Conservation (phyloP, 306 rosid species). For the Trichosanthes truncata region DNA sequence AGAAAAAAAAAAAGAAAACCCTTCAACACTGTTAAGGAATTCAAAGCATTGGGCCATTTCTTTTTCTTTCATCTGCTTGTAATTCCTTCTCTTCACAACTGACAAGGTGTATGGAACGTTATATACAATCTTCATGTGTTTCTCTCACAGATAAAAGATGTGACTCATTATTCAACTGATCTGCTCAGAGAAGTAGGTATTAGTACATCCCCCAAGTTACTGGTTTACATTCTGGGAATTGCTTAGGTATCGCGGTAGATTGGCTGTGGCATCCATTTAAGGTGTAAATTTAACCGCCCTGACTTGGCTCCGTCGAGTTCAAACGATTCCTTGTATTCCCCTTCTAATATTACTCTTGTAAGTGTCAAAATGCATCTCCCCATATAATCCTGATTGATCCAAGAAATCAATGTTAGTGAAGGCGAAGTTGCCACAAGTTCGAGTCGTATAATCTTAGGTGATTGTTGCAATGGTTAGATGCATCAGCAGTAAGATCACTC, state of each 20-base stretch:
- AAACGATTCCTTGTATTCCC: constrained; percentile 69
- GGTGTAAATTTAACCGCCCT: constrained; percentile 66
- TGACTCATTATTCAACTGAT: neutral
- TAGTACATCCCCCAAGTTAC: neutral
- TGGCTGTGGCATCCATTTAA: constrained; percentile 90
- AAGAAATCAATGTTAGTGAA: neutral
- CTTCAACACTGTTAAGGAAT: neutral
- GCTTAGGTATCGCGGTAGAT: constrained; percentile 67
- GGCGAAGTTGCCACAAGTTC: neutral
- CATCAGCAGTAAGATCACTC: neutral
- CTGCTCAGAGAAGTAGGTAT: neutral
- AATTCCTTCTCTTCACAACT: neutral
- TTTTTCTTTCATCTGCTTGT: neutral
- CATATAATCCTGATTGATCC: constrained; percentile 61
- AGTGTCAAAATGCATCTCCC: constrained; percentile 90
- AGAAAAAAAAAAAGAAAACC: neutral
- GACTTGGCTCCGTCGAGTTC: constrained; percentile 76
- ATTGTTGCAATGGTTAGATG: neutral
- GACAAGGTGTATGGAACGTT: neutral
- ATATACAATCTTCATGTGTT: constrained; percentile 1
- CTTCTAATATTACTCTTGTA: constrained; percentile 76
- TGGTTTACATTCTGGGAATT: neutral
- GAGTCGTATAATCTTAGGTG: neutral
- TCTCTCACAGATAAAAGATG: constrained; percentile 1
- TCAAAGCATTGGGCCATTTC: neutral